These are phyloP conservation scores for Arthromyces matolae DNA, from an alignment of 768 basidiomycete species.

Conservation along the genomic window DNA sequence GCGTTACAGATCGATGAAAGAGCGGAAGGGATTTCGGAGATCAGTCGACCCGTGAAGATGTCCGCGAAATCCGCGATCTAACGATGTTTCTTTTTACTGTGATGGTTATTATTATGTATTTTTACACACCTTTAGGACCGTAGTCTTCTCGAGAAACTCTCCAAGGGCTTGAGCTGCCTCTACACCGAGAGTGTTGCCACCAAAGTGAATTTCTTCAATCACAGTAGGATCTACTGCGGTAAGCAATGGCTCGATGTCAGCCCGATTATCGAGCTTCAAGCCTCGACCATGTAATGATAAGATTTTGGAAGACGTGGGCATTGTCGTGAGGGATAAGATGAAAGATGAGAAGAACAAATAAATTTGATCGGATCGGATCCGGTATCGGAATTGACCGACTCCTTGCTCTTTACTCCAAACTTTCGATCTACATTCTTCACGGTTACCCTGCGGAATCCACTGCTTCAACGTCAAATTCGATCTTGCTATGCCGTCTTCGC, in stretches of 20 bases:
- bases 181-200: conserved; percentile 92
- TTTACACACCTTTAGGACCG: conserved; percentile 74
- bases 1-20: conserved; percentile 87
- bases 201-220: conserved; percentile 87
- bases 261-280: conserved; percentile 75
- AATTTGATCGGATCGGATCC: conserved; percentile 3
- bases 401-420: not conserved
- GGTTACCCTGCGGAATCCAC: not conserved
- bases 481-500: no score
- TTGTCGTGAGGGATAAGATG: conserved; percentile 6
- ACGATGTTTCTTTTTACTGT: no score
- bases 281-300: conserved; percentile 56
- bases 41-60: conserved; percentile 96
- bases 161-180: conserved; percentile 85
- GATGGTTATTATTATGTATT: no score
- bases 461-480: no score
- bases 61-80: conserved; percentile 95
- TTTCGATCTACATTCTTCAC: not conserved
- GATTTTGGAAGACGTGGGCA: conserved; percentile 30
- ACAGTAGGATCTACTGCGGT: conserved; percentile 55
- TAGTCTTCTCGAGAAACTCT: conserved; percentile 68
- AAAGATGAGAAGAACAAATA: not conserved
- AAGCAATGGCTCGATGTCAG: conserved; percentile 74
- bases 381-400: not conserved
- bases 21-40: conserved; percentile 90